Evolutionary conservation across 2,329 filamentous ascomycete genomes (phyloP).

Genomic region (Plenodomus lindquistii): DNA sequence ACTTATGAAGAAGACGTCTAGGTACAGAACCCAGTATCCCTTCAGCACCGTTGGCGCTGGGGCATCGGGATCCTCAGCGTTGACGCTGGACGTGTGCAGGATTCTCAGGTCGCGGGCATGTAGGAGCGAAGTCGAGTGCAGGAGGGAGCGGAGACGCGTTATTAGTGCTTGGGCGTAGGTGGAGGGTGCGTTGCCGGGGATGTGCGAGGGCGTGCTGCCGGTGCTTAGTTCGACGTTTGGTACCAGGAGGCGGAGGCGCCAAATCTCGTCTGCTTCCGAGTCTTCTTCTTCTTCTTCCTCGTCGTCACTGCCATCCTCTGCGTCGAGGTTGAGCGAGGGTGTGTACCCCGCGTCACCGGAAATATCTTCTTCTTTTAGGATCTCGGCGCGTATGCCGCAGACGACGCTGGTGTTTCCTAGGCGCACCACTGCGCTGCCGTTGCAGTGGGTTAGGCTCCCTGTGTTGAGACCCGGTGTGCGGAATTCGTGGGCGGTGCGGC

Average conservation of each 20-base stretch:
- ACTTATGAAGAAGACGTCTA: slow-evolving; percentile 93
- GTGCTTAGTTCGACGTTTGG: slow-evolving; percentile 93
- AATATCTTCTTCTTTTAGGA: no score
- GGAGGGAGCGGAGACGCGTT: slow-evolving; percentile 74
- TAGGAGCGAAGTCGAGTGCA: slow-evolving; percentile 73
- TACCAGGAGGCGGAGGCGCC: slow-evolving; percentile 72
- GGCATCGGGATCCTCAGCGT: slow-evolving; percentile 52
- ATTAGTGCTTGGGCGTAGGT: slow-evolving; percentile 82
- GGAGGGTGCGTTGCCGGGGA: slow-evolving; percentile 81
- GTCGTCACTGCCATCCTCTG: slow-evolving; percentile 18
- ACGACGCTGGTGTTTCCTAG: slow-evolving; percentile 92
- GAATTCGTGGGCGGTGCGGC: slow-evolving; percentile 70
- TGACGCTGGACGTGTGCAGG: slow-evolving; percentile 59
- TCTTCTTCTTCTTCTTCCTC: slow-evolving; percentile 46
- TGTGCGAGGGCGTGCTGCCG: slow-evolving; percentile 81
- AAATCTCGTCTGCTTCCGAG: neutral
- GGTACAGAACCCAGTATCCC: slow-evolving; percentile 93
- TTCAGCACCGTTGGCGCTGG: slow-evolving; percentile 62
- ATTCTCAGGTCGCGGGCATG: slow-evolving; percentile 72
- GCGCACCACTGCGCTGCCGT: slow-evolving; percentile 87
- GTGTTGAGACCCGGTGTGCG: slow-evolving; percentile 77
- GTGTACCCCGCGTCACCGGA: no score
- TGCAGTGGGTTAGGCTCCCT: slow-evolving; percentile 82
- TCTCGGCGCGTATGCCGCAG: slow-evolving; percentile 61
- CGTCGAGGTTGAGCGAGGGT: slow-evolving; percentile 17